These are phyloP conservation scores for Raffaelea deltoideospora DNA, from an alignment of 2,329 filamentous ascomycete genomes.

Conservation along the genomic window DNA sequence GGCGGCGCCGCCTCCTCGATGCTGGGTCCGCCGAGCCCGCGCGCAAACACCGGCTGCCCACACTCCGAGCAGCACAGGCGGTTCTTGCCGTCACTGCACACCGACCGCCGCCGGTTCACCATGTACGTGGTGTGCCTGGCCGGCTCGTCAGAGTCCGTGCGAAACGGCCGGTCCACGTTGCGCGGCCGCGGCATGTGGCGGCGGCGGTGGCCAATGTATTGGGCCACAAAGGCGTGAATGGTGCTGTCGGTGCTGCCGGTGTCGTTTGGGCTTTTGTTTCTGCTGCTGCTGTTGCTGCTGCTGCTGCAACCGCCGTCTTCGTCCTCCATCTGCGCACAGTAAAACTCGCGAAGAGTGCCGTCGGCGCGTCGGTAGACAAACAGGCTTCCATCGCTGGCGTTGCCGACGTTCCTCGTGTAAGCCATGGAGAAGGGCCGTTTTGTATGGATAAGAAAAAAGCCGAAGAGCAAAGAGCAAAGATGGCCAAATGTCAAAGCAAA, in stretches of 20 bases:
- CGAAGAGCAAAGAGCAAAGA: neutral
- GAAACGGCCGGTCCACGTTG: slow-evolving; percentile 4
- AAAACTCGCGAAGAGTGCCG: slow-evolving; percentile 2
- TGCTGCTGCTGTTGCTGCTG: too few species aligned
- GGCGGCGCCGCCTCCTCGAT: too few species aligned
- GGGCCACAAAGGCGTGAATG: neutral
- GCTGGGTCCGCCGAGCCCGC: neutral
- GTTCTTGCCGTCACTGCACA: slow-evolving; percentile 1
- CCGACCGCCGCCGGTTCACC: slow-evolving; percentile 1
- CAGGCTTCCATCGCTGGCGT: too few species aligned
- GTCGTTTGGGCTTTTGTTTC: too few species aligned
- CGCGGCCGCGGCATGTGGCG: slow-evolving; percentile 3
- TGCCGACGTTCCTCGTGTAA: too few species aligned
- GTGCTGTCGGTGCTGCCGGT: neutral
- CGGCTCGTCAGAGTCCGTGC: slow-evolving; percentile 7
- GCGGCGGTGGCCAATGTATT: too few species aligned
- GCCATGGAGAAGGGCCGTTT: neutral
- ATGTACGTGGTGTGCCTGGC: neutral
- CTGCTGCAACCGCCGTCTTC: too few species aligned
- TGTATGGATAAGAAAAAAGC: too few species aligned
- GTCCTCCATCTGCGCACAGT: neutral
- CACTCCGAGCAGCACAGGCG: slow-evolving; percentile 4
- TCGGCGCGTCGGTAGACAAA: slow-evolving; percentile 5
- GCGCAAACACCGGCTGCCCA: neutral
- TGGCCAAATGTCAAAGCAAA: neutral